Evolutionary conservation across 106 monocot species (phyloP).

Genomic region (Apostasia ramifera): DNA sequence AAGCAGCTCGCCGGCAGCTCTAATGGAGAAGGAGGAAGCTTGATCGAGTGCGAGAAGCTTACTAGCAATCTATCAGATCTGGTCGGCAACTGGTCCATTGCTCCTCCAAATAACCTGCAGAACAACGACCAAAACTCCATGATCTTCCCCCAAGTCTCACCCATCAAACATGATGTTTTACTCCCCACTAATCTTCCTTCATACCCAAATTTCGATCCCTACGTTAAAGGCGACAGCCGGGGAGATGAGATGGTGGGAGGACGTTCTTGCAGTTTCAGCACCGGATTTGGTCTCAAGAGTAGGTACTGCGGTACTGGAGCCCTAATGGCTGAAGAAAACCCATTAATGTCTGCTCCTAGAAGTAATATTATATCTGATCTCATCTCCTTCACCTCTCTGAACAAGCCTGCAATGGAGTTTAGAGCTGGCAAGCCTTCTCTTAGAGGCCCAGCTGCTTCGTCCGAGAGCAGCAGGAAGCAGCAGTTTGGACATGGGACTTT

Average conservation of each 20-base stretch:
- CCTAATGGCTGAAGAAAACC: slow-evolving; percentile 6
- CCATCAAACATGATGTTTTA: background rate
- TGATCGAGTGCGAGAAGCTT: slow-evolving; percentile 15
- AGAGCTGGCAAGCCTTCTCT: slow-evolving; percentile 10
- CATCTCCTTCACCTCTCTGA: slow-evolving; percentile 20
- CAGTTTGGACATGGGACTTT: slow-evolving; percentile 2
- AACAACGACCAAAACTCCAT: slow-evolving; percentile 9
- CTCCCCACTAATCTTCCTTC: background rate
- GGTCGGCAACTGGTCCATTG: slow-evolving; percentile 83
- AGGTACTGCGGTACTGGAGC: slow-evolving; percentile 5
- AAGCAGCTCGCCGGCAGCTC: slow-evolving; percentile 14
- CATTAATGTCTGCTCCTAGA: slow-evolving; percentile 21
- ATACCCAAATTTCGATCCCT: no score
- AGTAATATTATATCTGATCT: slow-evolving; percentile 26
- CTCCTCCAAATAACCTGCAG: slow-evolving; percentile 42
- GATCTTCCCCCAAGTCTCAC: background rate
- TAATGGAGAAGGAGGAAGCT: slow-evolving; percentile 6
- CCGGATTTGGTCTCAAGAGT: slow-evolving; percentile 12
- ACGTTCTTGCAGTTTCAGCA: background rate
- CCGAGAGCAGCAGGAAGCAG: slow-evolving; percentile 23
- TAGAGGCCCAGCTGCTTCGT: slow-evolving; percentile 1
- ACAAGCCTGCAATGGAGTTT: slow-evolving; percentile 11
- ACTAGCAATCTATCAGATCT: slow-evolving; percentile 48
- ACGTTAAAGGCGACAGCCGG: background rate
- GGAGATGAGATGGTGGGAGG: slow-evolving; percentile 1